Evolutionary conservation across 805 yeast genomes (phyloP), one percentile per base, ranked within the genome.

Genomic region (Wickerhamia fluorescens): DNA sequence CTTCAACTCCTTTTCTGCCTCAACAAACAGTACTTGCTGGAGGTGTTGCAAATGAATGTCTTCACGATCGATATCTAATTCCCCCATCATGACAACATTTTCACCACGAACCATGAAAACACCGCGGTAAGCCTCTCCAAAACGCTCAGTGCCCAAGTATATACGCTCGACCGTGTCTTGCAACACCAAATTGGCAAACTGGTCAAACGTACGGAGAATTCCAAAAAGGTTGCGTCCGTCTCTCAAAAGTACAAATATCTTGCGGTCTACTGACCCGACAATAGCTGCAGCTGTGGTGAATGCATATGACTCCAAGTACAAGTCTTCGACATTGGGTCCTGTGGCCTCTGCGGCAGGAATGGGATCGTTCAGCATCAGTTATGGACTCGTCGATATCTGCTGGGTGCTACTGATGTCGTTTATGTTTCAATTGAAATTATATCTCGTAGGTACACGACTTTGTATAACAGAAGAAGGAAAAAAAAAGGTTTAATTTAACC

Each of bases 21-120:
- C 71, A 21, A 61, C 64, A 49, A 73, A 87, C 19, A 73, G 73
- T 14, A 84, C 65, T 49, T 71, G 74, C 37, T 68, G 61, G 53
- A 76, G 65, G 9, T 59, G 55, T 23, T 65, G 66, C 42, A 83
- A 56, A 29, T 82, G 82, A 37, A 62, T 72, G 47, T 83, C 94
- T 55, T 87, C 95, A 38, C 63, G 71, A 48, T 85, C 95, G 37
- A 86, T 81, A 54, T 88, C 96, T 37, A 89, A 72, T 53, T 89
- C 96, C 13, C 97, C 98, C 51, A 92, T 54, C 76, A 88, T 73
- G 7, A 88, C 92, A 6, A 92, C 92, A 46, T 89, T 89, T 55
- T 92, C 98, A 37, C 98, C 98, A 58, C 98, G 80, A 23, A 92
- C 79, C 61, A 92, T 72, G 50, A 78, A 79, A 28, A 85, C 83